Evolutionary conservation across 2,329 filamentous ascomycete genomes (phyloP).

Genomic region (Metarhizium humberi): DNA sequence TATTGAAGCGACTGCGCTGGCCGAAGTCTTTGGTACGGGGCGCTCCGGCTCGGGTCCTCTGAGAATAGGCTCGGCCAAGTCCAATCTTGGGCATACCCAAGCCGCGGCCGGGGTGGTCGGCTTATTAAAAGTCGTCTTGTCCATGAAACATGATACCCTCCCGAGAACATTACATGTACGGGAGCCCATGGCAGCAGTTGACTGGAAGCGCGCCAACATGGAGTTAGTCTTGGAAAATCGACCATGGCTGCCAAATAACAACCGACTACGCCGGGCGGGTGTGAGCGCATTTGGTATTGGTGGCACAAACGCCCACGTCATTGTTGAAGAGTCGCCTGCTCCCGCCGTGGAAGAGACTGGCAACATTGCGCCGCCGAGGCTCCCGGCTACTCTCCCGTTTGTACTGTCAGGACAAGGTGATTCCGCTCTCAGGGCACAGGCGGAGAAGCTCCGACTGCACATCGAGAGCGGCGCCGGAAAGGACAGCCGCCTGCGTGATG

Average conservation of each 20-base stretch:
- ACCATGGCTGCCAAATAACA: too few species aligned
- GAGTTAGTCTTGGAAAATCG: slow-evolving; percentile 9
- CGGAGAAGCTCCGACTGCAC: too few species aligned
- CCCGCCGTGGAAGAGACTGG: too few species aligned
- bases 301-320: slow-evolving; percentile 36
- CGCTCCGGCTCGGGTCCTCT: background rate
- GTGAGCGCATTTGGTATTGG: slow-evolving; percentile 42
- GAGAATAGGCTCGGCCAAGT: slow-evolving; percentile 49
- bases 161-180: slow-evolving; percentile 21
- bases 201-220: slow-evolving; percentile 1
- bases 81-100: slow-evolving; percentile 55
- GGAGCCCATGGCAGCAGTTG: slow-evolving; percentile 7
- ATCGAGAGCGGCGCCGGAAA: too few species aligned
- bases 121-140: slow-evolving; percentile 44
- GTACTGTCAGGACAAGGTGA: too few species aligned
- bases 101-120: slow-evolving; percentile 50
- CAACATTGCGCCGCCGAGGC: accelerated
- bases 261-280: slow-evolving; percentile 26
- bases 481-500: too few species aligned
- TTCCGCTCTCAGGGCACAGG: too few species aligned
- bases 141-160: slow-evolving; percentile 19
- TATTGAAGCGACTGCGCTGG: background rate
- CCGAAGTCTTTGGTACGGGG: background rate
- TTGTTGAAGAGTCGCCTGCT: slow-evolving; percentile 16
- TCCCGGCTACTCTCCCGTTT: too few species aligned